Conservation (phyloP, 2,329 filamentous ascomycete species). For the Teratosphaeria gauchensis region DNA sequence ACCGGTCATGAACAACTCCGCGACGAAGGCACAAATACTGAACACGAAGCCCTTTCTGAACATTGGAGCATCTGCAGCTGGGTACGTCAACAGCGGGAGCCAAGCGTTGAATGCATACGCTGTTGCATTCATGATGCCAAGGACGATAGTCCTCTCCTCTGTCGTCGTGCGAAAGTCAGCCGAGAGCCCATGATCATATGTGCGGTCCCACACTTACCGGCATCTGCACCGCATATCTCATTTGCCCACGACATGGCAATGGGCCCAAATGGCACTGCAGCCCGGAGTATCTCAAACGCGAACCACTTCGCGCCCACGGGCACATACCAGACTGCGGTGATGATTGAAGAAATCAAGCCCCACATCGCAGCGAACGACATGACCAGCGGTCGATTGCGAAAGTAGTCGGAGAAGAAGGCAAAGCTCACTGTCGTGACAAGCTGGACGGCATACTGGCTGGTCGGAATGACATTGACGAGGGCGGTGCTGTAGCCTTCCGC, state of each 20-base stretch:
- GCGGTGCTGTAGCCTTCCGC: constrained; percentile 35
- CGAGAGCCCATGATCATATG: neutral
- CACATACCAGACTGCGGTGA: constrained; percentile 25
- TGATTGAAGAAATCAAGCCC: constrained; percentile 14
- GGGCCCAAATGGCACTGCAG: constrained; percentile 24
- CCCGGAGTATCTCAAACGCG: constrained; percentile 23
- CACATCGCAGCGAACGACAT: neutral
- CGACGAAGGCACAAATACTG: constrained; percentile 11
- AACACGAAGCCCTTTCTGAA: constrained; percentile 19
- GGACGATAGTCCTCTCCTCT: constrained; percentile 58
- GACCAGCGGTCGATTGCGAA: constrained; percentile 37
- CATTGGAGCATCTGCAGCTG: constrained; percentile 10
- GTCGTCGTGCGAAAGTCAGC: constrained; percentile 16
- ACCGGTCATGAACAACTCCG: constrained; percentile 15
- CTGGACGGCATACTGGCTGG: constrained; percentile 43
- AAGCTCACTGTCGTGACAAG: constrained; percentile 53
- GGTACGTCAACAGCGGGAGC: constrained; percentile 45
- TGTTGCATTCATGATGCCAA: constrained; percentile 59
- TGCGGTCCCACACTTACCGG: neutral
- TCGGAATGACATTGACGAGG: constrained; percentile 49
- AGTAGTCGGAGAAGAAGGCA: constrained; percentile 55
- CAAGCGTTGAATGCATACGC: constrained; percentile 61
- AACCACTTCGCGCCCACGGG: constrained; percentile 25
- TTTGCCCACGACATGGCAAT: constrained; percentile 37
- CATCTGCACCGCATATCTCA: constrained; percentile 1